Conservation (phyloP, 2,329 filamentous ascomycete species). For the Sporothrix luriei region DNA sequence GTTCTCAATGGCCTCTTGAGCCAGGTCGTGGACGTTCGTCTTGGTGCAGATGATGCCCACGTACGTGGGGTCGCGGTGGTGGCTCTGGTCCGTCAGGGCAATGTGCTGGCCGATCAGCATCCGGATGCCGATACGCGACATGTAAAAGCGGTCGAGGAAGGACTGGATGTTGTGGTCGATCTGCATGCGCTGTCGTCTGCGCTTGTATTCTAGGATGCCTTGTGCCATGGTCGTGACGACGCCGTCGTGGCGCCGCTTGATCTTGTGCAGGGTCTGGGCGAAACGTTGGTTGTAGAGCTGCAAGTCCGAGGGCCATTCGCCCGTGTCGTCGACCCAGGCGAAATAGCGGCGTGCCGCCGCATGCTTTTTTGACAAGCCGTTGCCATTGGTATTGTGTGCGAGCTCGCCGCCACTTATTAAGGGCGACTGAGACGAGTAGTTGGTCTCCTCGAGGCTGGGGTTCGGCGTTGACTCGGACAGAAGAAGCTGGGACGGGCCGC, state of each 20-base stretch:
- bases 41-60: constrained; percentile 99
- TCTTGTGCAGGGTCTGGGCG: constrained; percentile 82
- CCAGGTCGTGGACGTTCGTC: constrained; percentile 92
- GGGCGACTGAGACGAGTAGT: constrained; percentile 65
- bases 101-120: constrained; percentile 99
- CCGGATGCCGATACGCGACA: constrained; percentile 97
- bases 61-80: constrained; percentile 86
- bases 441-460: constrained; percentile 81
- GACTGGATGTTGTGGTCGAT: constrained; percentile 97
- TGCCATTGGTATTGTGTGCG: constrained; percentile 46
- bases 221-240: constrained; percentile 98
- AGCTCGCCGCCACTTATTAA: constrained; percentile 26
- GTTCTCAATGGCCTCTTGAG: constrained; percentile 96
- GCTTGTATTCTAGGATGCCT: constrained; percentile 97
- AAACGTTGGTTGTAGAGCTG: constrained; percentile 93
- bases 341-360: constrained; percentile 75
- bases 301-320: constrained; percentile 91
- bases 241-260: constrained; percentile 93
- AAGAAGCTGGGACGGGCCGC: constrained; percentile 55
- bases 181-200: constrained; percentile 92
- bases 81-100: constrained; percentile 88
- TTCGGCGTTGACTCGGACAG: constrained; percentile 85
- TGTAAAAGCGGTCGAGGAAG: constrained; percentile 98
- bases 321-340: constrained; percentile 82
- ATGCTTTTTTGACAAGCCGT: constrained; percentile 51